phyloP scores from a whole-genome alignment of 2,329 filamentous ascomycete species.

The Ophidiomyces ophidiicola region DNA sequence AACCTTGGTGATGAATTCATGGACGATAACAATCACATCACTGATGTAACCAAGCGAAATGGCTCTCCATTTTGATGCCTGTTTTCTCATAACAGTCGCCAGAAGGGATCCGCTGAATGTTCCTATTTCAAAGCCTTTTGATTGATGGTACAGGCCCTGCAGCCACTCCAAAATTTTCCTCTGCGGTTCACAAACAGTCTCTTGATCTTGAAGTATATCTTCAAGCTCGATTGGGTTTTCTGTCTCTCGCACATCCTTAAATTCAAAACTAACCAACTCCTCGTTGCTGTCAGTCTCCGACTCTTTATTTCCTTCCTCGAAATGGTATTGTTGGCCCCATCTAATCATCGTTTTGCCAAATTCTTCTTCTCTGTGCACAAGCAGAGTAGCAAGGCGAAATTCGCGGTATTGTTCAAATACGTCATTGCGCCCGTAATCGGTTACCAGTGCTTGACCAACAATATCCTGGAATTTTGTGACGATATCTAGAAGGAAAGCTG shows the following conservation, averaged over 20 bases:
- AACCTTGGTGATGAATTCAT: conserved; percentile 40
- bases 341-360: conserved; percentile 18
- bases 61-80: conserved; percentile 43
- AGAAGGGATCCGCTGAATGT: conserved; percentile 31
- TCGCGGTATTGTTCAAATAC: conserved; percentile 25
- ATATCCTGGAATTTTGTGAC: conserved; percentile 15
- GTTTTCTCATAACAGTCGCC: conserved; percentile 38
- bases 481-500: conserved; percentile 28
- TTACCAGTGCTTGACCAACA: not conserved
- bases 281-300: not conserved
- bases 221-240: conserved; percentile 12
- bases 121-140: conserved; percentile 45
- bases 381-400: conserved; percentile 26
- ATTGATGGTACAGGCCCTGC: conserved; percentile 30
- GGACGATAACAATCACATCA: conserved; percentile 41
- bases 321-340: conserved; percentile 18
- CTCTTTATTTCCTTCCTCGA: conserved; percentile 6
- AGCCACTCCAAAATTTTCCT: conserved; percentile 37
- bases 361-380: conserved; percentile 21
- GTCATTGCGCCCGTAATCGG: conserved; percentile 27
- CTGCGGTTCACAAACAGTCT: conserved; percentile 12
- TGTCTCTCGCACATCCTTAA: not conserved
- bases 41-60: conserved; percentile 41
- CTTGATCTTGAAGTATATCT: conserved; percentile 14
- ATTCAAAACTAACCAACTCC: too few species aligned